Base-by-base conservation (phyloP, 116 monocot species). In the Posidonia oceanica region DNA sequence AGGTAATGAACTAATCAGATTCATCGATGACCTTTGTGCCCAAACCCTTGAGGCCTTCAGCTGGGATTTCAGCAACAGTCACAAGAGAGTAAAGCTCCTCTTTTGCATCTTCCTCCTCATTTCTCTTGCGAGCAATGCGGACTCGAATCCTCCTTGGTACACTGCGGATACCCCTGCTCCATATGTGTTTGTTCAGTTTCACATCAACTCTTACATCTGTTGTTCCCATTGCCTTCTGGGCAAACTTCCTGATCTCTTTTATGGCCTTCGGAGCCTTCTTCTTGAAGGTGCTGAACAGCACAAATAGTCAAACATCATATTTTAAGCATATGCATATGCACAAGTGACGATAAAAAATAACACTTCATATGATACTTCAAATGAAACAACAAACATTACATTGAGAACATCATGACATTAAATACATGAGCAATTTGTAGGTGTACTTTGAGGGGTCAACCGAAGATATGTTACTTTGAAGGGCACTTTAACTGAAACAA, bases 71-170 rank as follows among this genome's bases (percentile, higher is more conserved):
- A 8, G 75, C 80, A 59, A 80, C 75, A 0, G 80, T 80, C 14
- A 80, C 80, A 16, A 80, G 75, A 10, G 80, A 80, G 61, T 75
- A 80, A 42, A 80, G 80, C 67, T 80, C 80, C 22, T 80, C 80
- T 67, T 75, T 80, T 3, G 80, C 80, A 67, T 80, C 80, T 71
- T 80, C 80, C 40, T 80, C 80, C 39, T 80, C 80, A n/a, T 80
- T 80, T 58, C 80, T 80, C 67, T 75, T 80, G 4, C 80, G 70
- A 5, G 80, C 39, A 3, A 80, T 80, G 40, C 80, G 68, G 12
- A 80, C 80, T 7, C 80, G 75, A 0, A 80, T 52, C 37, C 80
- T 70, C 39, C 80, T 75, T 4, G 80, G 80, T 36, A 80, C 80
- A 29, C 80, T 67, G 5, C 80, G 38, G 59, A 80, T 75, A 3